A percentile compares a stretch with the other conserved stretches of the same genome.
Evolutionary conservation across 306 rosid genomes (phyloP).

Genomic region (Begonia masoniana): DNA sequence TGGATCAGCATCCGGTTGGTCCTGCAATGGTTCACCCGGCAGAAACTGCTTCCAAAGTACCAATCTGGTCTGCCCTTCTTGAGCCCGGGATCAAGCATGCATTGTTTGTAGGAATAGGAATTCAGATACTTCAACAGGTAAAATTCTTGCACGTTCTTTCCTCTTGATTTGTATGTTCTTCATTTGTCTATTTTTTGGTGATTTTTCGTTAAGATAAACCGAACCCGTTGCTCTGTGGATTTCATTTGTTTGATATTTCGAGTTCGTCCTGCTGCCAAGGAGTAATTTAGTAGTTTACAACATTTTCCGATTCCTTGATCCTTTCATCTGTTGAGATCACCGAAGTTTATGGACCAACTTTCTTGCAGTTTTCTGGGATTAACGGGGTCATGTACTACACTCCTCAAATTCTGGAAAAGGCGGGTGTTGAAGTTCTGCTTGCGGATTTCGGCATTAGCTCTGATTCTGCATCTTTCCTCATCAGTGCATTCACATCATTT

Average conservation of each 20-base stretch:
- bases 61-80: slow-evolving; percentile 58
- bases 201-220: slow-evolving; percentile 1
- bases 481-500: slow-evolving; percentile 67
- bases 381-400: slow-evolving; percentile 86
- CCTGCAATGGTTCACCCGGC: slow-evolving; percentile 88
- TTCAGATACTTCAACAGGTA: slow-evolving; percentile 87
- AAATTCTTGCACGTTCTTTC: background rate
- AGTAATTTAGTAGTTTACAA: no score
- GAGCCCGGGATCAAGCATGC: slow-evolving; percentile 81
- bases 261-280: no score
- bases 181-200: background rate
- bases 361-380: slow-evolving; percentile 62
- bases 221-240: background rate
- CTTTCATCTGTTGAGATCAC: background rate
- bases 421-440: slow-evolving; percentile 71
- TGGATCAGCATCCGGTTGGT: slow-evolving; percentile 45
- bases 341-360: slow-evolving; percentile 1
- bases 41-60: slow-evolving; percentile 43
- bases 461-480: slow-evolving; percentile 54
- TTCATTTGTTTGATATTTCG: background rate
- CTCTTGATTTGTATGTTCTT: no score
- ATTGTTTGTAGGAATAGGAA: slow-evolving; percentile 60
- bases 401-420: slow-evolving; percentile 76
- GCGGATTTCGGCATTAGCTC: slow-evolving; percentile 42
- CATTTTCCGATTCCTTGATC: no score